These are phyloP conservation scores for Borealophlyctis nickersoniae DNA, from an alignment of 192 early-diverging fungal species.

Conservation along the genomic window DNA sequence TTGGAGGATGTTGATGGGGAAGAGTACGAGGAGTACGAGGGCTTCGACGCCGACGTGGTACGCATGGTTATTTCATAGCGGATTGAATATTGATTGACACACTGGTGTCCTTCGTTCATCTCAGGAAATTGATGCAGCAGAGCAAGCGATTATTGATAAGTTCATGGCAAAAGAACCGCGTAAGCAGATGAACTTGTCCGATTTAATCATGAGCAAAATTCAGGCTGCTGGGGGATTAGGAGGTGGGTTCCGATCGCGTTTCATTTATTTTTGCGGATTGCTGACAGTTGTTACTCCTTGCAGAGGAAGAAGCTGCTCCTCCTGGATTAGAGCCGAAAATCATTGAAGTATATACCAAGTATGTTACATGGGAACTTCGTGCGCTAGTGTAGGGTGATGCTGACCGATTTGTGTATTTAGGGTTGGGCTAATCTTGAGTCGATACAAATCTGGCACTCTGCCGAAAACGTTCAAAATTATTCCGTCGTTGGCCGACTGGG, in stretches of 20 bases:
- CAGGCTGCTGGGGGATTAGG: slow-evolving; percentile 55
- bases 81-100: too few species aligned
- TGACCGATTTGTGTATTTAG: too few species aligned
- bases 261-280: neutral
- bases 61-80: slow-evolving; percentile 2
- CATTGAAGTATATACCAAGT: slow-evolving; percentile 90
- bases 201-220: slow-evolving; percentile 97
- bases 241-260: neutral
- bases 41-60: slow-evolving; percentile 56
- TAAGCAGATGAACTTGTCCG: slow-evolving; percentile 86
- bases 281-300: neutral
- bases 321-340: slow-evolving; percentile 78
- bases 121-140: slow-evolving; percentile 73
- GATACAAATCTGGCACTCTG: slow-evolving; percentile 91
- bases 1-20: slow-evolving; percentile 63
- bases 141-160: slow-evolving; percentile 81
- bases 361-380: too few species aligned
- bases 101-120: too few species aligned
- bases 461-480: slow-evolving; percentile 99
- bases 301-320: slow-evolving; percentile 11
- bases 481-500: slow-evolving; percentile 93
- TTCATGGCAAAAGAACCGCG: slow-evolving; percentile 83
- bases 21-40: slow-evolving; percentile 64
- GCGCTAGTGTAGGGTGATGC: too few species aligned
- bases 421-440: slow-evolving; percentile 81